A percentile compares a stretch with the other conserved stretches of the same genome.
Evolutionary conservation across 1,139 yeast species (phyloP).

Genomic region (Suhomyces bokatorum): DNA sequence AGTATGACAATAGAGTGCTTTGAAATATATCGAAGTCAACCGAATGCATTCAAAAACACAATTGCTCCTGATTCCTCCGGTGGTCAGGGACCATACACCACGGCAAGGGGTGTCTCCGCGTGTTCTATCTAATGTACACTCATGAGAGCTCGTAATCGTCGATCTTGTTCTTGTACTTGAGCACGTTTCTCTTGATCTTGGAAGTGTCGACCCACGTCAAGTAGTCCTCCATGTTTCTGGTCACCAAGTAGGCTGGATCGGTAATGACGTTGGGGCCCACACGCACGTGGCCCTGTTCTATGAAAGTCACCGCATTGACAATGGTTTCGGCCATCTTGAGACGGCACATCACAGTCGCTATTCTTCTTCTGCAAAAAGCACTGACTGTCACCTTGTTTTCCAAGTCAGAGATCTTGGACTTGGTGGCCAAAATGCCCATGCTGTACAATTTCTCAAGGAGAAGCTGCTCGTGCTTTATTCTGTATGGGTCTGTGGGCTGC

Average conservation of each 20-base stretch:
- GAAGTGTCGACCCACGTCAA: conserved; percentile 96
- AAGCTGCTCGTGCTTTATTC: conserved; percentile 84
- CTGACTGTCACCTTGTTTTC: conserved; percentile 91
- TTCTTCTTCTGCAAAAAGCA: conserved; percentile 86
- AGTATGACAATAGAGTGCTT: too few relatives aligned
- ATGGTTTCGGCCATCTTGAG: conserved; percentile 91
- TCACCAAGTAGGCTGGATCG: conserved; percentile 92
- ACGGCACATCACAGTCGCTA: conserved; percentile 94
- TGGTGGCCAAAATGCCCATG: conserved; percentile 84
- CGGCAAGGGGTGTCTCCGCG: neutral
- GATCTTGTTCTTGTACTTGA: conserved; percentile 83
- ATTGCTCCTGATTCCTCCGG: neutral
- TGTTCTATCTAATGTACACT: neutral
- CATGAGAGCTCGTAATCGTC: conserved; percentile 67
- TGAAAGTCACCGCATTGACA: conserved; percentile 83
- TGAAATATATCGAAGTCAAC: too few relatives aligned
- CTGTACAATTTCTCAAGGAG: conserved; percentile 80
- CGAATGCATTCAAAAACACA: too few relatives aligned
- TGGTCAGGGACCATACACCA: too few relatives aligned
- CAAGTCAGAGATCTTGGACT: conserved; percentile 87
- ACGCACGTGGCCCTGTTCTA: conserved; percentile 96
- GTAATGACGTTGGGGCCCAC: conserved; percentile 96
- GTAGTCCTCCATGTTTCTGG: conserved; percentile 92
- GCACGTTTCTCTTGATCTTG: conserved; percentile 86
- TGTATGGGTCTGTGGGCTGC: conserved; percentile 81